These are phyloP conservation scores for Irpex sp. DNA, from an alignment of 1,284 basidiomycete species.

Conservation along the genomic window DNA sequence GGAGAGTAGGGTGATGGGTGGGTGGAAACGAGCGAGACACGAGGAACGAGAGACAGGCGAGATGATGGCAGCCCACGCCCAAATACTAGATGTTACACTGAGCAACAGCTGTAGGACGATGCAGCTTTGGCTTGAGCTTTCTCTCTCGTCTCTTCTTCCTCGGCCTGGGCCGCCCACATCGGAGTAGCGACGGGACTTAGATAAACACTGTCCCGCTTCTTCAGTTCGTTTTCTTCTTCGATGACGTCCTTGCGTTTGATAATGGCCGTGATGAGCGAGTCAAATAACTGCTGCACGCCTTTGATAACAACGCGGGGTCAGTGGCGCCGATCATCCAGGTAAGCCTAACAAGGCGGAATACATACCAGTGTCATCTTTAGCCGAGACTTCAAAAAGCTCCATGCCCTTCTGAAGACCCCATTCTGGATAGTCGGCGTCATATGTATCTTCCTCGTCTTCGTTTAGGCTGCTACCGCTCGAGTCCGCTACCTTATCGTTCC, in stretches of 20 bases:
- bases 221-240: slow-evolving; percentile 72
- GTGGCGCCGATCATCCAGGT: slow-evolving; percentile 5
- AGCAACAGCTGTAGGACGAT: slow-evolving; percentile 65
- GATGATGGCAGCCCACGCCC: slow-evolving; percentile 14
- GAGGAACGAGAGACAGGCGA: slow-evolving; percentile 4
- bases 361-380: slow-evolving; percentile 78
- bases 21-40: neutral
- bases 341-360: slow-evolving; percentile 3
- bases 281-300: slow-evolving; percentile 78
- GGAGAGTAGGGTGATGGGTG: slow-evolving; percentile 1
- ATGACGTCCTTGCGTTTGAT: slow-evolving; percentile 74
- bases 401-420: slow-evolving; percentile 79
- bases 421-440: slow-evolving; percentile 55
- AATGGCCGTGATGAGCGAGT: slow-evolving; percentile 72
- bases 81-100: slow-evolving; percentile 27
- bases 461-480: slow-evolving; percentile 62
- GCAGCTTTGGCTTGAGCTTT: slow-evolving; percentile 50
- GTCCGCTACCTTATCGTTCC: slow-evolving; percentile 48
- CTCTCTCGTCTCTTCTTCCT: slow-evolving; percentile 72
- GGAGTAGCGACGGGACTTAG: slow-evolving; percentile 59
- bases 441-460: slow-evolving; percentile 57
- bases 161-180: slow-evolving; percentile 74
- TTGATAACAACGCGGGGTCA: neutral
- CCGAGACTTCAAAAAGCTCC: slow-evolving; percentile 82
- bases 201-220: slow-evolving; percentile 78